These are phyloP conservation scores for Ligustrum vulgare DNA, from an alignment of 257 asterid genomes.

Conservation along the genomic window DNA sequence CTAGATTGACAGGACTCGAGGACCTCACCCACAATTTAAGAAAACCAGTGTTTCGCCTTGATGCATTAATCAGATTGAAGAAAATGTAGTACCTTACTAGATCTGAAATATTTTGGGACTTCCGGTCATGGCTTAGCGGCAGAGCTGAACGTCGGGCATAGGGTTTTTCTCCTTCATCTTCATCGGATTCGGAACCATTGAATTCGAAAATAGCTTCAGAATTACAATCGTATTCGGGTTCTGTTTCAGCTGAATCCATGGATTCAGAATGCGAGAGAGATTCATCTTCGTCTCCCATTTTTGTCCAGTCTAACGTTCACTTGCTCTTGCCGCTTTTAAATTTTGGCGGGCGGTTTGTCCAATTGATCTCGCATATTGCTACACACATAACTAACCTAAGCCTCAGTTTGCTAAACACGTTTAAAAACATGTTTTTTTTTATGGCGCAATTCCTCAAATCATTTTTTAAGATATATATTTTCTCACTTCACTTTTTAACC, in stretches of 20 bases:
- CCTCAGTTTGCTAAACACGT: no score
- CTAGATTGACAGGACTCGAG: conserved; percentile 28
- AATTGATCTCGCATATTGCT: background rate
- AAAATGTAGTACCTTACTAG: conserved; percentile 54
- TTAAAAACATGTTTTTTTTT: no score
- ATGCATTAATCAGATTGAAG: background rate
- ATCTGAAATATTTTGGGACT: conserved; percentile 69
- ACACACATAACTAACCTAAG: no score
- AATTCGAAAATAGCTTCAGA: conserved; percentile 29
- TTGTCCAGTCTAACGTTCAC: background rate
- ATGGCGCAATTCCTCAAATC: no score
- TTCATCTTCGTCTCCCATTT: conserved; percentile 61
- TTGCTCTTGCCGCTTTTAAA: conserved; percentile 1
- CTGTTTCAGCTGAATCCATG: conserved; percentile 46
- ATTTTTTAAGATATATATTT: no score
- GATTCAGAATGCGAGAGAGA: conserved; percentile 42
- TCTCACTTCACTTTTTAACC: no score
- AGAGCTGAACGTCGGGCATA: conserved; percentile 35
- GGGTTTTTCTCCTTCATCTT: conserved; percentile 33
- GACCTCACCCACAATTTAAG: conserved; percentile 9
- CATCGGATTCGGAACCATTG: conserved; percentile 41
- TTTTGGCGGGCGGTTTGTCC: no score
- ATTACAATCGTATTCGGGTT: conserved; percentile 39
- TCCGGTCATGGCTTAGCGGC: conserved; percentile 35
- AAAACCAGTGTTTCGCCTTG: background rate